phyloP scores from a whole-genome alignment of 352 stramenopile species.

The Pythium monospermum region DNA sequence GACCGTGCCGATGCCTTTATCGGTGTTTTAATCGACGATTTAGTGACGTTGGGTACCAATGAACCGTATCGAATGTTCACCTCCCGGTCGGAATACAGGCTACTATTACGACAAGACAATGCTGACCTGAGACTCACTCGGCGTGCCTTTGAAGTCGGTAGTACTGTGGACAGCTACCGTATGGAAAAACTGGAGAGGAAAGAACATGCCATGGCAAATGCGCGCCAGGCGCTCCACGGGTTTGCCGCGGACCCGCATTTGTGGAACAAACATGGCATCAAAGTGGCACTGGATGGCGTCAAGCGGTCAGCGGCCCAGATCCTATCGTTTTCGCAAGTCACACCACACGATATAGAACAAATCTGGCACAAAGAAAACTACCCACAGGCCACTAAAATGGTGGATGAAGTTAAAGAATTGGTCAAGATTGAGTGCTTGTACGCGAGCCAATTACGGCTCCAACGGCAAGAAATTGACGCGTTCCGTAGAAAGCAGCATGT shows the following conservation, averaged over 20 bases:
- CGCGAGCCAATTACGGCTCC: constrained; percentile 88
- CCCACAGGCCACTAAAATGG: constrained; percentile 42
- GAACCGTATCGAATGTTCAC: constrained; percentile 99
- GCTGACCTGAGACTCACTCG: constrained; percentile 95
- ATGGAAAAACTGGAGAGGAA: constrained; percentile 83
- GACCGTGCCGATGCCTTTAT: constrained; percentile 95
- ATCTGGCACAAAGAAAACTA: constrained; percentile 56
- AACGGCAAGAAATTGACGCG: constrained; percentile 95
- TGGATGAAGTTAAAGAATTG: constrained; percentile 35
- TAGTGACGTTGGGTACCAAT: constrained; percentile 94
- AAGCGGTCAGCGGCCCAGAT: constrained; percentile 76
- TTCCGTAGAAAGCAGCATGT: constrained; percentile 93
- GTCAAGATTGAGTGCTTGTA: constrained; percentile 92
- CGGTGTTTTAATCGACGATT: constrained; percentile 98
- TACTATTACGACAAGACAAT: constrained; percentile 92
- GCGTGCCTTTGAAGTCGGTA: constrained; percentile 83
- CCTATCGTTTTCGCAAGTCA: constrained; percentile 61
- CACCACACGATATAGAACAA: constrained; percentile 43
- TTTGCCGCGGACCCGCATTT: constrained; percentile 76
- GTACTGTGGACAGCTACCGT: constrained; percentile 59
- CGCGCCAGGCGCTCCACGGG: constrained; percentile 39
- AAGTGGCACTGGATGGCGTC: constrained; percentile 68
- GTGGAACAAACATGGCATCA: constrained; percentile 80
- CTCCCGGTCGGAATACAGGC: constrained; percentile 90
- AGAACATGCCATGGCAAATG: constrained; percentile 67